Evolutionary conservation across 1,139 yeast genomes (phyloP).

Genomic region (Hyphopichia buzzinii): DNA sequence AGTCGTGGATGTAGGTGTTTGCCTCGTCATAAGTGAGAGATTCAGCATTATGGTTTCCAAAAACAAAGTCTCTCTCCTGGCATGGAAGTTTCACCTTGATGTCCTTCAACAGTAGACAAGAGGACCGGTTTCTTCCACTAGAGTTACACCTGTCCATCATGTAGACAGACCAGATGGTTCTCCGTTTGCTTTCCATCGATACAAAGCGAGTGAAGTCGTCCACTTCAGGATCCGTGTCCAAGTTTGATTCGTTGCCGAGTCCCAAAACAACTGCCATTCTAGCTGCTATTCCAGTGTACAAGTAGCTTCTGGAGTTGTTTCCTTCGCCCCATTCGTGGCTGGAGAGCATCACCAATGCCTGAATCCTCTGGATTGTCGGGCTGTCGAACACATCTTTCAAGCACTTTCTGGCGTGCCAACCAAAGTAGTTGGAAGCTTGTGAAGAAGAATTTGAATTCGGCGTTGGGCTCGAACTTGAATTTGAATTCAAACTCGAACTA

Average conservation of each 20-base stretch:
- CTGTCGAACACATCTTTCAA: slow-evolving; percentile 33
- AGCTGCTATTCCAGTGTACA: slow-evolving; percentile 38
- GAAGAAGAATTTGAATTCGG: slow-evolving; percentile 14
- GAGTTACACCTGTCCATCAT: slow-evolving; percentile 44
- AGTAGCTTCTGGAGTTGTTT: slow-evolving; percentile 34
- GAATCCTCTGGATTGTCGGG: slow-evolving; percentile 36
- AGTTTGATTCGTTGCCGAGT: slow-evolving; percentile 21
- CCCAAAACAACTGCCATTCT: slow-evolving; percentile 40
- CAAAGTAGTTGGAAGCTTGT: slow-evolving; percentile 37
- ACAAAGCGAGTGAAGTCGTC: slow-evolving; percentile 15
- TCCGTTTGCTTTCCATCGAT: slow-evolving; percentile 26
- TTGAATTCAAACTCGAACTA: too few species aligned
- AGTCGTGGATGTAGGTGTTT: slow-evolving; percentile 9
- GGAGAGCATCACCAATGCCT: slow-evolving; percentile 33
- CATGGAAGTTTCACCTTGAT: slow-evolving; percentile 22
- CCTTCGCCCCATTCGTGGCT: slow-evolving; percentile 45
- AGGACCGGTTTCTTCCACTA: slow-evolving; percentile 32
- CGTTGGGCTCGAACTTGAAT: not conserved
- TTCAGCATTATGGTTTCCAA: slow-evolving; percentile 15
- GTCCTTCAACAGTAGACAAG: slow-evolving; percentile 27
- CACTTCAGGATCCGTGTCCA: slow-evolving; percentile 11
- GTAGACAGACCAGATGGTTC: slow-evolving; percentile 40
- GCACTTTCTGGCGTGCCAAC: slow-evolving; percentile 33
- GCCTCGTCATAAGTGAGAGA: slow-evolving; percentile 16
- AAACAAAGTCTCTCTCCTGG: slow-evolving; percentile 22